Base-by-base conservation (phyloP, 495 filamentous ascomycete species). In the Oidiodendron maius region DNA sequence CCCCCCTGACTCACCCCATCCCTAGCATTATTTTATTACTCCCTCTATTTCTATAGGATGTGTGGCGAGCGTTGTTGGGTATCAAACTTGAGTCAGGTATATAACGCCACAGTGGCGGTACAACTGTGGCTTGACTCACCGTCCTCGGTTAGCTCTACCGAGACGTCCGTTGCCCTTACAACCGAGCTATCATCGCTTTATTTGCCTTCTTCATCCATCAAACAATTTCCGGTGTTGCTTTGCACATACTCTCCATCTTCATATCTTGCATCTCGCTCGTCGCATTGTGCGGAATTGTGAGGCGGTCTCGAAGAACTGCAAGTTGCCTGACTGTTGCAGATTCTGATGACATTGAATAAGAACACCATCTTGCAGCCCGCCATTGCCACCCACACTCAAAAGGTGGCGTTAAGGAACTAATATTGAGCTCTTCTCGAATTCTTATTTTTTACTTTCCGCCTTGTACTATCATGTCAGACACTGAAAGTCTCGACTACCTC, bases 401-500 rank as follows among this genome's bases (percentile, higher is more conserved):
- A n/a, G n/a, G n/a, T n/a, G n/a, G n/a, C n/a, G n/a, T n/a, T n/a
- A n/a, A n/a, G n/a, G n/a, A n/a, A n/a, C n/a, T n/a, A n/a, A n/a
- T n/a, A n/a, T n/a, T n/a, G n/a, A n/a, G n/a, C n/a, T n/a, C n/a
- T n/a, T n/a, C n/a, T n/a, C n/a, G n/a, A n/a, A n/a, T n/a, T n/a
- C n/a, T n/a, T n/a, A n/a, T n/a, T n/a, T n/a, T n/a, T n/a, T n/a
- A n/a, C n/a, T n/a, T n/a, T n/a, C n/a, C n/a, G n/a, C n/a, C n/a
- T n/a, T n/a, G n/a, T n/a, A n/a, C n/a, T n/a, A 75, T 35, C 59
- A 87, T 87, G 82, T 77, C 76, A 24, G 71, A 74, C 56, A 51
- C 68, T 18, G 87, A 90, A 56, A 81, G 76, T 49, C 63, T 83
- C 41, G 84, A 91, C 46, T 98, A 96, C 62, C 78, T 97, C 28